Evolutionary conservation across 306 rosid genomes (phyloP).

Genomic region (Prunus mongolica): DNA sequence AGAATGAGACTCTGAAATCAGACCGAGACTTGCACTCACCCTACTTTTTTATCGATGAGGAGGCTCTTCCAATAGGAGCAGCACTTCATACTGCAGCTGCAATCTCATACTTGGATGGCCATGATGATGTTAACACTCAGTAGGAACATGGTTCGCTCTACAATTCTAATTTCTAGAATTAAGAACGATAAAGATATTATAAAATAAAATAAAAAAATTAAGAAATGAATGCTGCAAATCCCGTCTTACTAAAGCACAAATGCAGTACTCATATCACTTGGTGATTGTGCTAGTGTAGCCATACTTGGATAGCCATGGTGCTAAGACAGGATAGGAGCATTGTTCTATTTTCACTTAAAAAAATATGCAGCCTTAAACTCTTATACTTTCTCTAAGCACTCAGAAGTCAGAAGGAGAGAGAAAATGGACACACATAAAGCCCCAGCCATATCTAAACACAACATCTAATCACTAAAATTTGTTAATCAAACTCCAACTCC

Average conservation of each 20-base stretch:
- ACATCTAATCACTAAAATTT: no score
- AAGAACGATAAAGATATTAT: neutral
- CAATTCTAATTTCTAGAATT: neutral
- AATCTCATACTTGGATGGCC: conserved; percentile 35
- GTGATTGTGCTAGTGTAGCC: neutral
- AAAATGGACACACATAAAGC: neutral
- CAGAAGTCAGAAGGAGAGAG: neutral
- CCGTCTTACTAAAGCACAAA: no score
- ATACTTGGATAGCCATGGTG: neutral
- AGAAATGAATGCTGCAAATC: neutral
- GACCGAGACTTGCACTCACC: conserved; percentile 39
- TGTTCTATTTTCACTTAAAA: neutral
- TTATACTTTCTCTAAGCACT: neutral
- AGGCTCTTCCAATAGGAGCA: conserved; percentile 51
- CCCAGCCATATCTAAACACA: neutral
- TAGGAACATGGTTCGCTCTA: neutral
- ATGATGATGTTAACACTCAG: neutral
- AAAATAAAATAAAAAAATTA: no score
- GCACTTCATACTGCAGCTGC: conserved; percentile 50
- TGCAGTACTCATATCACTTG: neutral
- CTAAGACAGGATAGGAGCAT: neutral
- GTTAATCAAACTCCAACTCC: neutral
- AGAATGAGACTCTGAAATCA: conserved; percentile 31
- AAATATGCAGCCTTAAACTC: neutral
- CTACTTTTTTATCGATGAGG: conserved; percentile 42